Evolutionary conservation across 768 basidiomycete genomes (phyloP), one percentile per base, ranked within the genome.

Genomic region (Suillus clintonianus): DNA sequence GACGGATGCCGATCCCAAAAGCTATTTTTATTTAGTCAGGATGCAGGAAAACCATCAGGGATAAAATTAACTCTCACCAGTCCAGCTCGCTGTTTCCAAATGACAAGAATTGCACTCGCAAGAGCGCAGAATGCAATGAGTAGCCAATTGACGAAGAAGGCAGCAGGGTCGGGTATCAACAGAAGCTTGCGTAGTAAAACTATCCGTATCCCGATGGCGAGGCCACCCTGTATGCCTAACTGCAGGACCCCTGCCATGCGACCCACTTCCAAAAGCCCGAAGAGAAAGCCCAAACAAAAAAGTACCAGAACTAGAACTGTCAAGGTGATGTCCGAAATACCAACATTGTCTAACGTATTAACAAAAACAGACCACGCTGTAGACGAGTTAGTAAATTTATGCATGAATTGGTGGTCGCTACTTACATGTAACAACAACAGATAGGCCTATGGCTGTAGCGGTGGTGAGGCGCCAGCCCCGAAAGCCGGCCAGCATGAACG

Each of bases 311-410:
- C 77, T 59, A 87, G 78, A 43, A 80, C 63, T 1, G 82, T 82
- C 47, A 90, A 73, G 6, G 83, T 69, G 22, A 83, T 61, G 69
- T 90, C 89, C 0, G 84, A 73, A 13, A 89, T 67, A 24, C 86
- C 84, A 8, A 76, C 69, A 4, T 81, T 74, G 63, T 79, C 76
- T 4, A 85, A 72, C 1, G 85, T 81, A 72, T 88, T 90, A 62
- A 86, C 77, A 55, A 90, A 77, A 13, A 88, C 85, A 8, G 85
- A 80, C 89, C 89, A 90, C 5, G 85, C 88, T 88, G 64, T 10
- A 36, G 42, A 37, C 32, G 47, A 27, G 61, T 22, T 24, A 50
- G 53, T 5, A 30, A 30, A 30, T 61, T 56, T 41, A 32, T 8
- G 7, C 24, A 27, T 27, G 30, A 24, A 41, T 36, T 24, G 34